A percentile compares a stretch with the other conserved stretches of the same genome.
Evolutionary conservation across 805 yeast genomes (phyloP).

Genomic region (Saturnispora mendoncae): DNA sequence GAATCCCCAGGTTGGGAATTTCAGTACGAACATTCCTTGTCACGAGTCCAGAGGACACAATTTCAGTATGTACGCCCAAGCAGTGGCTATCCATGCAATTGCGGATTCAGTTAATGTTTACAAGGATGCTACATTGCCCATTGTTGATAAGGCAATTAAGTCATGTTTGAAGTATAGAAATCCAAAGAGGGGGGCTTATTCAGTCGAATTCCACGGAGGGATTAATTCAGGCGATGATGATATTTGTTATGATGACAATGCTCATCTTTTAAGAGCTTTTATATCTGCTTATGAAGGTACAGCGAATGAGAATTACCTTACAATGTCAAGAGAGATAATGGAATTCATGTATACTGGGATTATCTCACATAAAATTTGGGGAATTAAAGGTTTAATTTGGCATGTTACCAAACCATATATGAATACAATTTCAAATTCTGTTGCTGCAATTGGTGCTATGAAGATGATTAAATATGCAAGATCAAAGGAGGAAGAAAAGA

Average conservation of each 20-base stretch:
- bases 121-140: slow-evolving; percentile 43
- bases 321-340: slow-evolving; percentile 48
- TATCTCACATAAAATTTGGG: slow-evolving; percentile 35
- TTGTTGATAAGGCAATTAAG: slow-evolving; percentile 43
- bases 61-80: slow-evolving; percentile 61
- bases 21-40: slow-evolving; percentile 33
- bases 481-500: slow-evolving; percentile 28
- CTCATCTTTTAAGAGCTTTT: slow-evolving; percentile 60
- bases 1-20: slow-evolving; percentile 31
- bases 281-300: slow-evolving; percentile 64
- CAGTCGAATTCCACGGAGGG: slow-evolving; percentile 34
- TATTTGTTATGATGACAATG: slow-evolving; percentile 67
- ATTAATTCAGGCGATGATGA: slow-evolving; percentile 44
- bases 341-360: slow-evolving; percentile 59
- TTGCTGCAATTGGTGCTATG: slow-evolving; percentile 60
- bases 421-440: slow-evolving; percentile 43
- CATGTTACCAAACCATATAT: slow-evolving; percentile 51
- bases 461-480: slow-evolving; percentile 50
- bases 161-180: slow-evolving; percentile 46
- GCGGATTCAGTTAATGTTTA: slow-evolving; percentile 54
- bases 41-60: slow-evolving; percentile 42
- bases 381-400: slow-evolving; percentile 61
- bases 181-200: slow-evolving; percentile 43
- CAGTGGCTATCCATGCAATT: slow-evolving; percentile 58
- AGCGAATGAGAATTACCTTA: slow-evolving; percentile 42